Evolutionary conservation across 495 filamentous ascomycete genomes (phyloP).

Genomic region (Tuber melanosporum): DNA sequence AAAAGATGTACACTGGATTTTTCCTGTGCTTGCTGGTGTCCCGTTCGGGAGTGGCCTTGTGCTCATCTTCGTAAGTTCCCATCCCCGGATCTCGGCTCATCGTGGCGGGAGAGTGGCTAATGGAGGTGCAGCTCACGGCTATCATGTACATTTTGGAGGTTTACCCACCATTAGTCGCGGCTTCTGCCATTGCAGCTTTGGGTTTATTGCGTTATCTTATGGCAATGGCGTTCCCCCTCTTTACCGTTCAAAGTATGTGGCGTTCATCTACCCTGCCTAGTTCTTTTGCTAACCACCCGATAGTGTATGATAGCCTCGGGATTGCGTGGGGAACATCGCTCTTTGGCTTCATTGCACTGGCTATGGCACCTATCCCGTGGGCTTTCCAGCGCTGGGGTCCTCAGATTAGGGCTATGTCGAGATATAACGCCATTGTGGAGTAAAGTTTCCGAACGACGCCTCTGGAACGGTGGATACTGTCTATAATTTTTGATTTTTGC

Average conservation of each 20-base stretch:
- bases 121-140: slow-evolving; percentile 29
- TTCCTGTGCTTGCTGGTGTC: slow-evolving; percentile 50
- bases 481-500: neutral
- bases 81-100: neutral
- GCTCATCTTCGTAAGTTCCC: slow-evolving; percentile 35
- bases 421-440: slow-evolving; percentile 43
- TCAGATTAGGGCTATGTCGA: slow-evolving; percentile 47
- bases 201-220: slow-evolving; percentile 58
- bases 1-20: slow-evolving; percentile 44
- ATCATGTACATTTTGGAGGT: slow-evolving; percentile 42
- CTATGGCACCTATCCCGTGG: slow-evolving; percentile 56
- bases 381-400: slow-evolving; percentile 50
- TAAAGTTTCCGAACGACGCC: neutral
- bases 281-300: slow-evolving; percentile 9
- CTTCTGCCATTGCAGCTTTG: slow-evolving; percentile 58
- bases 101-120: slow-evolving; percentile 11
- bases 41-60: slow-evolving; percentile 51
- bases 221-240: slow-evolving; percentile 61
- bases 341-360: slow-evolving; percentile 54
- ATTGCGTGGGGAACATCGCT: slow-evolving; percentile 57
- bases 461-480: neutral
- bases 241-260: slow-evolving; percentile 53
- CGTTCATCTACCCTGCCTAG: neutral
- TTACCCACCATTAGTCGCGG: slow-evolving; percentile 43
- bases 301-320: slow-evolving; percentile 56